These are phyloP conservation scores for Paraphaeosphaeria minitans DNA, from an alignment of 2,329 filamentous ascomycete species.

Conservation along the genomic window DNA sequence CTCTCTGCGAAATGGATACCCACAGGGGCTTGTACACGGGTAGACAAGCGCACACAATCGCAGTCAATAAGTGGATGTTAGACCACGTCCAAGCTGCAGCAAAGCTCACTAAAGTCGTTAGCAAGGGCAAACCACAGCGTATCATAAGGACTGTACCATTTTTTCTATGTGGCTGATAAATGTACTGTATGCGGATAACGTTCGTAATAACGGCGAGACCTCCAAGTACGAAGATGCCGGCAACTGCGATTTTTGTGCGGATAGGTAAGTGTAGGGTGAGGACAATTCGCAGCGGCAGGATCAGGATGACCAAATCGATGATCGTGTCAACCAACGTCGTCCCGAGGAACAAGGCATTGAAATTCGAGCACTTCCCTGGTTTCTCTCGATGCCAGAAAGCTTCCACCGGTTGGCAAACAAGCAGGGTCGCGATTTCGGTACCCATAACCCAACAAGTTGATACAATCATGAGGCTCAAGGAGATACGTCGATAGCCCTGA, in stretches of 20 bases:
- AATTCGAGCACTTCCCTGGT: too few species aligned
- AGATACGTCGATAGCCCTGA: too few species aligned
- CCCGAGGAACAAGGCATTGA: too few species aligned
- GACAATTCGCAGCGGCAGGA: constrained; percentile 10
- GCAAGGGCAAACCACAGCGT: too few species aligned
- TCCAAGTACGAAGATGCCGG: constrained; percentile 15
- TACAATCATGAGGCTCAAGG: too few species aligned
- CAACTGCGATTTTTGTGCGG: constrained; percentile 10
- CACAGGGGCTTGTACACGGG: constrained; percentile 13
- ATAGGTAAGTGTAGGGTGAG: constrained; percentile 9
- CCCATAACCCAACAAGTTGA: too few species aligned
- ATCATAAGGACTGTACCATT: too few species aligned
- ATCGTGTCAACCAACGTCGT: not conserved
- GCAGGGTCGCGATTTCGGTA: too few species aligned
- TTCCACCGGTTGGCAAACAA: too few species aligned
- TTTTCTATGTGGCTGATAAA: too few species aligned
- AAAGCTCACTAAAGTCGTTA: too few species aligned
- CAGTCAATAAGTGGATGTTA: constrained; percentile 11
- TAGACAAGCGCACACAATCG: constrained; percentile 10
- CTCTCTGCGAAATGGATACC: not conserved
- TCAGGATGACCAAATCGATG: constrained; percentile 13
- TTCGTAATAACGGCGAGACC: constrained; percentile 13
- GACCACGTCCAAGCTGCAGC: not conserved
- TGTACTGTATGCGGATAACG: not conserved
- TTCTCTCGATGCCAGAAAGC: too few species aligned